phyloP scores from a whole-genome alignment of 116 monocot genomes.

The Cymodocea nodosa region DNA sequence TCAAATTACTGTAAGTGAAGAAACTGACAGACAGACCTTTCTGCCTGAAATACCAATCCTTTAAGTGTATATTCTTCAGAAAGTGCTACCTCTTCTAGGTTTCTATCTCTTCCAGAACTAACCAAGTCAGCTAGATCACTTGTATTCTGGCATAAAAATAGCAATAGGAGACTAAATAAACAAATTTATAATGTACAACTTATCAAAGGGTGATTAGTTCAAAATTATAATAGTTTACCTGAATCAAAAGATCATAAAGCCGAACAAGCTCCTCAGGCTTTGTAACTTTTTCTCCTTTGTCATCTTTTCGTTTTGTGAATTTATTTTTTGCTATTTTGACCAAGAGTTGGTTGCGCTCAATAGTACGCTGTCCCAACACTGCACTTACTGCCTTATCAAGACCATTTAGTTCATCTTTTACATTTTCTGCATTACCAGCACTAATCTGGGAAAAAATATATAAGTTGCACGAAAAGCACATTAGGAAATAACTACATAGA shows the following conservation, averaged over 20 bases:
- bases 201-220: background rate
- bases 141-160: conserved; percentile 49
- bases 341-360: conserved; percentile 79
- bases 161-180: background rate
- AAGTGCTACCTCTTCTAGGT: conserved; percentile 66
- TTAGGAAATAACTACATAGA: too few species aligned
- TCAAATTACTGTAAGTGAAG: background rate
- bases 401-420: conserved; percentile 95
- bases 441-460: conserved; percentile 28
- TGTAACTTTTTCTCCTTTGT: conserved; percentile 75
- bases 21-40: conserved; percentile 44
- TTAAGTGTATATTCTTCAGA: conserved; percentile 63
- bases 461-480: too few species aligned
- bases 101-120: conserved; percentile 88
- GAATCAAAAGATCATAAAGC: conserved; percentile 88
- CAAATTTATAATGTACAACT: background rate
- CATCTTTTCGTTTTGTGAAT: conserved; percentile 60
- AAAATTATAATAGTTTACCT: conserved; percentile 31
- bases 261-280: conserved; percentile 98
- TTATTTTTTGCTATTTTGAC: conserved; percentile 79
- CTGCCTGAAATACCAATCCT: conserved; percentile 67
- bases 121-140: conserved; percentile 90
- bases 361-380: conserved; percentile 83
- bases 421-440: conserved; percentile 79
- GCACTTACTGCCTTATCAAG: conserved; percentile 98